These are phyloP conservation scores for Lagenidium giganteum DNA, from an alignment of 352 stramenopile genomes.

Conservation along the genomic window DNA sequence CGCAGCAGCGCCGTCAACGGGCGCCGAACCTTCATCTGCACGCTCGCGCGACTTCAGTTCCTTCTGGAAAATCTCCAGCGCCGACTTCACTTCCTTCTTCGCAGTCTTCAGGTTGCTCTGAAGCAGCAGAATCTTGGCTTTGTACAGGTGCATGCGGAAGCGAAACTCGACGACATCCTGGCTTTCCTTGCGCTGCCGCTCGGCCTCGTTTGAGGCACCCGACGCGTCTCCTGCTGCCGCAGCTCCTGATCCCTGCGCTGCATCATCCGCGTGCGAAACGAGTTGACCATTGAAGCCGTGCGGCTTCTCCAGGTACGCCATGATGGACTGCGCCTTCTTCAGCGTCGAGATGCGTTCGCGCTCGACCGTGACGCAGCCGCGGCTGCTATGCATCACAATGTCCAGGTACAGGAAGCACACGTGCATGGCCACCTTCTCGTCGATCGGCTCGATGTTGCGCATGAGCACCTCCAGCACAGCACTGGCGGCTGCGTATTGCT, in stretches of 20 bases:
- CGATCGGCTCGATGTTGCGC: conserved; percentile 86
- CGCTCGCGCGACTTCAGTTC: conserved; percentile 70
- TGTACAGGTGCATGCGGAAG: conserved; percentile 90
- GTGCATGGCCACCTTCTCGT: conserved; percentile 90
- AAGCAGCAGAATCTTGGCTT: conserved; percentile 87
- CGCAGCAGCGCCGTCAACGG: conserved; percentile 13
- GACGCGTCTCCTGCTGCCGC: conserved; percentile 16
- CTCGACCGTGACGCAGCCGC: conserved; percentile 80
- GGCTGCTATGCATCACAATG: conserved; percentile 87
- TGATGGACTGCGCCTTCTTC: conserved; percentile 82
- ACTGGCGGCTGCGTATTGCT: conserved; percentile 87
- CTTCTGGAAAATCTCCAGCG: conserved; percentile 91
- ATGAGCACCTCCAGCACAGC: conserved; percentile 83
- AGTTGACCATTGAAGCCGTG: conserved; percentile 85
- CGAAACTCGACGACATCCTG: conserved; percentile 82
- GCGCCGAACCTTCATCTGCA: conserved; percentile 14
- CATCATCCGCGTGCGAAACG: conserved; percentile 30
- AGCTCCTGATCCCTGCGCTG: background rate
- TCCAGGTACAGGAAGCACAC: conserved; percentile 92
- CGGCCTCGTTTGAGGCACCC: conserved; percentile 33
- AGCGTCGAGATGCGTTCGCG: conserved; percentile 52
- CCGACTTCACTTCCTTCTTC: conserved; percentile 92
- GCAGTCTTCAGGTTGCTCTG: conserved; percentile 84
- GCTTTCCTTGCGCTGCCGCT: conserved; percentile 52
- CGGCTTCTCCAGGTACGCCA: conserved; percentile 88